Evolutionary conservation across 306 rosid species (phyloP).

Genomic region (Fragaria vesca): DNA sequence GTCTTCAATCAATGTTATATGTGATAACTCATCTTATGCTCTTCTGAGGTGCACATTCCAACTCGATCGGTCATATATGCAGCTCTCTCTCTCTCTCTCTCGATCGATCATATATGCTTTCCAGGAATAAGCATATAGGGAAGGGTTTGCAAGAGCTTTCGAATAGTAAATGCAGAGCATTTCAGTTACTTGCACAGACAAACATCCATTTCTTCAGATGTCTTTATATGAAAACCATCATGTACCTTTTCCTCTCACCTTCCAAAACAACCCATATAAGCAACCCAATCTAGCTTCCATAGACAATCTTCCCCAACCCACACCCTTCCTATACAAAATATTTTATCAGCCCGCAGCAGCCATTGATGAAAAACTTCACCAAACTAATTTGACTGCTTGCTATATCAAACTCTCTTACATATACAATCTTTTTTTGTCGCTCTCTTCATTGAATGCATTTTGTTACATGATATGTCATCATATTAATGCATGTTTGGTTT

Average conservation of each 20-base stretch:
- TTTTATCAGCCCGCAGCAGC: conserved; percentile 22
- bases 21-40: conserved; percentile 21
- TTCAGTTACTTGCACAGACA: conserved; percentile 49
- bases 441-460: conserved; percentile 35
- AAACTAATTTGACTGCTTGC: conserved; percentile 57
- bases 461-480: conserved; percentile 25
- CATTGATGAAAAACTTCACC: conserved; percentile 36
- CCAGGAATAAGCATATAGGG: conserved; percentile 24
- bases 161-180: conserved; percentile 42
- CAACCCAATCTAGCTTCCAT: conserved; percentile 25
- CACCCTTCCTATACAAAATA: conserved; percentile 27
- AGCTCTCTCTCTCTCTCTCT: too few species aligned
- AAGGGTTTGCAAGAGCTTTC: conserved; percentile 64
- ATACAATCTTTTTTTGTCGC: conserved; percentile 14
- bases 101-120: too few species aligned
- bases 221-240: conserved; percentile 69
- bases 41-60: conserved; percentile 27
- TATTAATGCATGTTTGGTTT: conserved; percentile 21
- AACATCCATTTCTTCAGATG: conserved; percentile 45
- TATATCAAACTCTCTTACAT: conserved; percentile 18
- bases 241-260: conserved; percentile 54
- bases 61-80: neutral
- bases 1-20: neutral
- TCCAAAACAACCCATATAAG: conserved; percentile 59
- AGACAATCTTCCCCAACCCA: conserved; percentile 30